These are phyloP conservation scores for Datura wrightii DNA, from an alignment of 257 asterid genomes.

Conservation along the genomic window DNA sequence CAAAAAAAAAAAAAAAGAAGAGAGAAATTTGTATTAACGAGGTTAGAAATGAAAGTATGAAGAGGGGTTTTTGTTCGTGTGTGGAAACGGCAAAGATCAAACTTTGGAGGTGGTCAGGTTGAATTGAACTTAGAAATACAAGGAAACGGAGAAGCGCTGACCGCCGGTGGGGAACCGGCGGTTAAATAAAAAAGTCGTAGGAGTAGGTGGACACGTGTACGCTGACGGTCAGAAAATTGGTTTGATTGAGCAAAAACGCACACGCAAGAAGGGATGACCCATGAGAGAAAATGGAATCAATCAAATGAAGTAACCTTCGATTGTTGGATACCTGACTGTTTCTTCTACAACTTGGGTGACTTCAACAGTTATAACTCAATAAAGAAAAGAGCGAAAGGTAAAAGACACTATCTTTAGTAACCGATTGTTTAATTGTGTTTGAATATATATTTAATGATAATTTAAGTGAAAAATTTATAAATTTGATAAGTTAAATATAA, in stretches of 20 bases:
- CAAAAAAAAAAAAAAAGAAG: background rate
- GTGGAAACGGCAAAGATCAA: background rate
- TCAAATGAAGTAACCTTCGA: background rate
- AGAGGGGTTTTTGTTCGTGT: background rate
- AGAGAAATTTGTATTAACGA: too few species aligned
- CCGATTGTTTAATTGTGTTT: too few species aligned
- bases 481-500: too few species aligned
- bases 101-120: background rate
- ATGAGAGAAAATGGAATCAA: background rate
- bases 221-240: too few species aligned
- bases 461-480: too few species aligned
- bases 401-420: too few species aligned
- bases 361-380: too few species aligned
- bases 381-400: too few species aligned
- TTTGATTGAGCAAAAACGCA: background rate
- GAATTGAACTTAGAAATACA: background rate
- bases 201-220: slow-evolving; percentile 4
- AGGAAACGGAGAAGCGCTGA: background rate
- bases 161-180: background rate
- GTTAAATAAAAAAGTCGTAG: background rate
- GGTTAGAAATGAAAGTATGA: slow-evolving; percentile 14
- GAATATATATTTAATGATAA: too few species aligned
- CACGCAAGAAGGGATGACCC: background rate
- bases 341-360: background rate
- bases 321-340: background rate